Evolutionary conservation across 768 basidiomycete genomes (phyloP).

Genomic region (Sporobolomyces roseus): DNA sequence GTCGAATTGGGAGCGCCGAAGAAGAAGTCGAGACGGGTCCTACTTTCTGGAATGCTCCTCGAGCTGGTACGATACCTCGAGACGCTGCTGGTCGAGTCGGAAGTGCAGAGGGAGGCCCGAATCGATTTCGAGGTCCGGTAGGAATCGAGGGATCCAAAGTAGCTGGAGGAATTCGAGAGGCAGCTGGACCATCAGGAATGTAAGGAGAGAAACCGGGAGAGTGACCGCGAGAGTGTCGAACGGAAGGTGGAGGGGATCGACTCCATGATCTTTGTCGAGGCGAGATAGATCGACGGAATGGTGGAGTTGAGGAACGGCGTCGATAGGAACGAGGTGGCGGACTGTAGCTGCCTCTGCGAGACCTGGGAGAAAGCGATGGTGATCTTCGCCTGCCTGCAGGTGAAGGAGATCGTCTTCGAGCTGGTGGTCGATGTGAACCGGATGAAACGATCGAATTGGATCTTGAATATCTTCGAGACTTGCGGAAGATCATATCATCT

Average conservation of each 20-base stretch:
- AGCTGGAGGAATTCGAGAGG: not conserved
- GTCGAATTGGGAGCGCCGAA: not conserved
- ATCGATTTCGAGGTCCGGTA: conserved; percentile 9
- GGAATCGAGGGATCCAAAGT: not conserved
- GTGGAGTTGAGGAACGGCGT: not conserved
- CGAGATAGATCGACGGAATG: not conserved
- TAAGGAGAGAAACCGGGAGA: too few species aligned
- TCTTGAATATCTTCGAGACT: not conserved
- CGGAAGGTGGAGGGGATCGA: not conserved
- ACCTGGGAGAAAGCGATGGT: not conserved
- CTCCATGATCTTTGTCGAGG: too few species aligned
- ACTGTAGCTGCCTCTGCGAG: not conserved
- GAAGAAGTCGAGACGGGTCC: conserved; percentile 5
- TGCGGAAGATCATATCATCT: conserved; percentile 24
- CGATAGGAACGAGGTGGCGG: conserved; percentile 1
- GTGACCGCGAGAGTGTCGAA: not conserved
- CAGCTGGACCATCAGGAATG: not conserved
- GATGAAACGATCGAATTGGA: not conserved
- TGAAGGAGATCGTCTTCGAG: conserved; percentile 6
- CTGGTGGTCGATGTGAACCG: not conserved
- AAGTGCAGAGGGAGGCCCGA: not conserved
- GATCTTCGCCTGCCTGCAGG: conserved; percentile 8
- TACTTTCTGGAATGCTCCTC: not conserved
- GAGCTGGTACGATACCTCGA: not conserved
- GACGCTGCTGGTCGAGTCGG: not conserved